Evolutionary conservation across 306 rosid species (phyloP), one percentile per base, ranked within the genome.

Genomic region (Trichosanthes cucumerina): DNA sequence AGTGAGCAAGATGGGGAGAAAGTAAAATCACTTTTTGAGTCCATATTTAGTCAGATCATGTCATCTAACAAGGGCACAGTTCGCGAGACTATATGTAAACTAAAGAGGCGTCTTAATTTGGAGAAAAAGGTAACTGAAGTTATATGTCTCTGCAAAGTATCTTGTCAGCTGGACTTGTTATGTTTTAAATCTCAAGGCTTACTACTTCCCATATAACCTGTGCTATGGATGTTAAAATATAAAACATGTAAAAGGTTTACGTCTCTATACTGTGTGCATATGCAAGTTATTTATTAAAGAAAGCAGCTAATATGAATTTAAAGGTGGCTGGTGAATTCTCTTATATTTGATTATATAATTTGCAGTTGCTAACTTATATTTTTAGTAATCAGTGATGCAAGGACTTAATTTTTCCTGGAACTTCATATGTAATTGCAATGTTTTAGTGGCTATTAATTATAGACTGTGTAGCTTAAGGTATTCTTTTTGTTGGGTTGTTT

Each of bases 21-120:
- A 76, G 77, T 79, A 14, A 82, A 79, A 71, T 33, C 76, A 21
- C 81, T 75, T 81, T 76, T 85, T 47, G 81, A 79, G 65, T 59
- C 83, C 43, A 62, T 85, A 38, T 82, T 85, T 72, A 79, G 76
- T 71, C 79, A 66, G 43, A 75, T 85, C 44, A 85, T 82, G 87
- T 69, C 77, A 77, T 77, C 75, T 31, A 63, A 76, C 68, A 85
- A 81, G 57, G 83, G 68, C 38, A 33, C 53, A n/a, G 81, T 85
- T 59, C 24, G 78, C 18, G 78, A 79, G 73, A 56, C 57, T 60
- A 58, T 79, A 39, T 68, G 65, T 31, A 81, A 63, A 76, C 54
- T 85, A 59, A 85, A 82, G 70, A 85, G 79, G 63, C 87, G 87
- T 33, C 85, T 85, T 26, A 47, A 71, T 69, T 34, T 66, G 44